A percentile compares a stretch with the other conserved stretches of the same genome.
Evolutionary conservation across 1,284 basidiomycete genomes (phyloP).

Genomic region (Fomitopsis schrenkii): DNA sequence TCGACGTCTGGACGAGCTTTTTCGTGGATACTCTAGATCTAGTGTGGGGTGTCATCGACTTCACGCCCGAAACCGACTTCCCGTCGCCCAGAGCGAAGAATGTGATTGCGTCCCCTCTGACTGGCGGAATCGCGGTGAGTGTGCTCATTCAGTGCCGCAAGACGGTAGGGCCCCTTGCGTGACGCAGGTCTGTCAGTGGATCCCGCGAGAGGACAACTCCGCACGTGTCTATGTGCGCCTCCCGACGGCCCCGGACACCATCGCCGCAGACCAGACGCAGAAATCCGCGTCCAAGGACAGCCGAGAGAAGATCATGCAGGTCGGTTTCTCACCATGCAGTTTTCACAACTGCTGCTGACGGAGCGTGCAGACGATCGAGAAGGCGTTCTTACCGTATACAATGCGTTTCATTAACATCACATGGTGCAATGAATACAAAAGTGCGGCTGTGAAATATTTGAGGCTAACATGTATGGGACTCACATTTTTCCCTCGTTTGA

Average conservation of each 20-base stretch:
- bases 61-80: conserved; percentile 3
- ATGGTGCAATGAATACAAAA: conserved; percentile 4
- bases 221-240: neutral
- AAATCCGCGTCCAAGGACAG: neutral
- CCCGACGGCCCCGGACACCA: neutral
- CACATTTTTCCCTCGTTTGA: neutral
- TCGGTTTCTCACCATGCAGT: neutral
- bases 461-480: neutral
- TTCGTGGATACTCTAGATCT: neutral
- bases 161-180: no score
- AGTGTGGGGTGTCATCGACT: conserved; percentile 5
- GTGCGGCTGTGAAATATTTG: neutral
- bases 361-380: neutral
- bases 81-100: neutral
- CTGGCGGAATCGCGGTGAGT: neutral
- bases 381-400: conserved; percentile 4
- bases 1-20: no score
- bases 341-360: neutral
- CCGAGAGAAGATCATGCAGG: neutral
- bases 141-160: neutral
- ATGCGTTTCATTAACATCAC: conserved; percentile 1
- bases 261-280: neutral
- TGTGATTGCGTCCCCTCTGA: neutral
- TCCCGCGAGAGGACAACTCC: neutral
- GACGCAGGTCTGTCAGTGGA: neutral